These are phyloP conservation scores for Globisporangium polare DNA, from an alignment of 352 stramenopile genomes.

Conservation along the genomic window DNA sequence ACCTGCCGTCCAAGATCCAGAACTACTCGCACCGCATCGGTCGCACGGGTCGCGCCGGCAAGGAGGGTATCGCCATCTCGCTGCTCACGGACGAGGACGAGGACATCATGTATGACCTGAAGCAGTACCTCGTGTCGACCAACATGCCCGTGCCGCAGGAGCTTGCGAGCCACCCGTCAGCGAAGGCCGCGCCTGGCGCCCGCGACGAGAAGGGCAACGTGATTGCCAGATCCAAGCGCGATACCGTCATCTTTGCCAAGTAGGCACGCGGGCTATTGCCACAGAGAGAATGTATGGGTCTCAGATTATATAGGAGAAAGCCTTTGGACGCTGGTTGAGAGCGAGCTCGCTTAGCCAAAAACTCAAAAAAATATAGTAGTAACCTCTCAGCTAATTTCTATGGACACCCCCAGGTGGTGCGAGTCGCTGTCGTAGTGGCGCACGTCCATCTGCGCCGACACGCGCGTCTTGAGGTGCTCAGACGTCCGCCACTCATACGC, in stretches of 20 bases:
- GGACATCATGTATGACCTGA: constrained; percentile 96
- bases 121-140: constrained; percentile 95
- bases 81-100: constrained; percentile 98
- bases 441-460: constrained; percentile 77
- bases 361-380: constrained; percentile 9
- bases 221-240: constrained; percentile 80
- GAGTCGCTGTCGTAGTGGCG: constrained; percentile 83
- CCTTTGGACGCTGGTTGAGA: not conserved
- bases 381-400: constrained; percentile 64
- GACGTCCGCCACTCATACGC: constrained; percentile 78
- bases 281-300: not conserved
- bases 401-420: constrained; percentile 78
- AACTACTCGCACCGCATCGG: constrained; percentile 99
- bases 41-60: constrained; percentile 96
- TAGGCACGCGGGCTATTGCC: constrained; percentile 16
- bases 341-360: not conserved
- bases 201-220: constrained; percentile 86
- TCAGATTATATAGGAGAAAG: constrained; percentile 7
- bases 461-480: constrained; percentile 65
- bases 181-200: constrained; percentile 78
- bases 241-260: constrained; percentile 88
- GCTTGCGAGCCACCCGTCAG: constrained; percentile 91
- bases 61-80: constrained; percentile 95
- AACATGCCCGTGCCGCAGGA: constrained; percentile 92
- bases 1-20: constrained; percentile 97